phyloP scores from a whole-genome alignment of 2,329 filamentous ascomycete genomes.

The Westerdykella sp. region DNA sequence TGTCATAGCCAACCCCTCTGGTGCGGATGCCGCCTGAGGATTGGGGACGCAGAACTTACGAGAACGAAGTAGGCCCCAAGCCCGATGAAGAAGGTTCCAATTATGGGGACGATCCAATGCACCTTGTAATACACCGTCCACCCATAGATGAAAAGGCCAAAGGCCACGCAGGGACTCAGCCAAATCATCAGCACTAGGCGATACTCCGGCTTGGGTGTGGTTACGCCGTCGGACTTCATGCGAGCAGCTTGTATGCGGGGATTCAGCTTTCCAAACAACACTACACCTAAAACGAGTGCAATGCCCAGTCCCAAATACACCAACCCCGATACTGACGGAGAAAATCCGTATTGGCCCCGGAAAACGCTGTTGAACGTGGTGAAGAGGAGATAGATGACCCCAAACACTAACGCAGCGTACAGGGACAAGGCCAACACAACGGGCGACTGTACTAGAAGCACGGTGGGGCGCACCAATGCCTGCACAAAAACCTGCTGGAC shows the following conservation, averaged over 20 bases:
- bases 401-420: constrained; percentile 27
- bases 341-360: constrained; percentile 13
- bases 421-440: constrained; percentile 10
- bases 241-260: not conserved
- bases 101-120: constrained; percentile 49
- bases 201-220: constrained; percentile 4
- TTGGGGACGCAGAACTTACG: constrained; percentile 4
- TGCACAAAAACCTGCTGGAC: too few species aligned
- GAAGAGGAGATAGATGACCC: constrained; percentile 29
- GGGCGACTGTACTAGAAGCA: constrained; percentile 36
- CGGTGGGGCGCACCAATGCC: constrained; percentile 37
- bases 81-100: constrained; percentile 5
- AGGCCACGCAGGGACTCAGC: constrained; percentile 24
- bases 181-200: constrained; percentile 7
- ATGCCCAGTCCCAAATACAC: constrained; percentile 15
- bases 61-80: constrained; percentile 7
- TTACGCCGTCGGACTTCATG: not conserved
- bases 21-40: not conserved
- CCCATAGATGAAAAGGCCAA: constrained; percentile 42
- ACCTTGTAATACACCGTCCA: constrained; percentile 47
- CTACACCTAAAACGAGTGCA: constrained; percentile 1
- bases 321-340: constrained; percentile 12
- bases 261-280: not conserved
- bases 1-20: not conserved
- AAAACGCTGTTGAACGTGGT: constrained; percentile 23